Percentiles rank a stretch among this genome's conserved stretches.
Conservation (phyloP, 2,329 filamentous ascomycete species). For the Neobulgaria alba region DNA sequence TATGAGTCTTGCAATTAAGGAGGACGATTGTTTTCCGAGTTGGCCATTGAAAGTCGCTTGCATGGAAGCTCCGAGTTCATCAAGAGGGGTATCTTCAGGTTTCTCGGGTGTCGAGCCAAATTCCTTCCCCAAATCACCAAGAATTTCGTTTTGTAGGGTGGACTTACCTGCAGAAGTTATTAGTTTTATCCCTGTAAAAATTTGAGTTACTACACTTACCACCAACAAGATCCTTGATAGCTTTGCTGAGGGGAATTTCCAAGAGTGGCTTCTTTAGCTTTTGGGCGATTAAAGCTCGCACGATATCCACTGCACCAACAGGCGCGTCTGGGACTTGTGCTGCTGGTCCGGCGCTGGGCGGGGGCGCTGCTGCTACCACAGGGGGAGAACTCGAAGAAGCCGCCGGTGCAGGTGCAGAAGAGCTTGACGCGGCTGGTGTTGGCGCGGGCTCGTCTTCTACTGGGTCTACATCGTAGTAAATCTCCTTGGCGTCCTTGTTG, state of each 20-base stretch:
- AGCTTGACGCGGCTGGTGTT: conserved; percentile 34
- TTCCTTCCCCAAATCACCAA: conserved; percentile 95
- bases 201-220: conserved; percentile 46
- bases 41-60: conserved; percentile 98
- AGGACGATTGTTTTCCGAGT: conserved; percentile 91
- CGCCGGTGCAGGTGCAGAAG: conserved; percentile 33
- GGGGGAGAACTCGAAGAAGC: conserved; percentile 42
- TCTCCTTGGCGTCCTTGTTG: conserved; percentile 98
- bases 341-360: conserved; percentile 74
- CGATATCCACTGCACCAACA: conserved; percentile 80
- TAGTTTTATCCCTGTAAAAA: conserved; percentile 1
- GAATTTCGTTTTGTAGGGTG: conserved; percentile 95
- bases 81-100: conserved; percentile 92
- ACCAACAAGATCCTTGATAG: conserved; percentile 96
- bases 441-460: conserved; percentile 80
- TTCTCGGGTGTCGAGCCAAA: conserved; percentile 98
- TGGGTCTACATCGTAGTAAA: conserved; percentile 97
- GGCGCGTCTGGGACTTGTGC: conserved; percentile 79
- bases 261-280: conserved; percentile 92
- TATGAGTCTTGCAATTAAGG: conserved; percentile 85
- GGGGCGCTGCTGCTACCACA: conserved; percentile 45
- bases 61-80: conserved; percentile 91
- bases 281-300: conserved; percentile 84
- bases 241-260: conserved; percentile 88
- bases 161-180: conserved; percentile 66